phyloP scores from a whole-genome alignment of 2,329 filamentous ascomycete genomes.

The Diaporthe eres region DNA sequence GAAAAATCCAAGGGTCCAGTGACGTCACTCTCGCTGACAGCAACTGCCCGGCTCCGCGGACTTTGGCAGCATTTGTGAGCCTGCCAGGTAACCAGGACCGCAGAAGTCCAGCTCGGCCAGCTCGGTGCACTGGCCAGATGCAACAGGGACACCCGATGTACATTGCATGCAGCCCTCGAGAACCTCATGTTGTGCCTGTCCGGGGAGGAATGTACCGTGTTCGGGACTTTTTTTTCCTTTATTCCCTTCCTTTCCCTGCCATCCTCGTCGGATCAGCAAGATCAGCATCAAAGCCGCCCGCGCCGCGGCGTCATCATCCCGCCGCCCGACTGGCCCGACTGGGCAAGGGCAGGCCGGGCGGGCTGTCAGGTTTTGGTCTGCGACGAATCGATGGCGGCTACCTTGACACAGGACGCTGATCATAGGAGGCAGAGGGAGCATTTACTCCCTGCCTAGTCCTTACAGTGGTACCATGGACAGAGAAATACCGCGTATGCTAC shows the following conservation, averaged over 20 bases:
- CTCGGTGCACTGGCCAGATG: neutral
- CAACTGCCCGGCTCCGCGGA: neutral
- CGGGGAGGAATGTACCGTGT: neutral
- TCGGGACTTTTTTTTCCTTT: neutral
- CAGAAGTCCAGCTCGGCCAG: neutral
- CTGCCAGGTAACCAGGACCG: neutral
- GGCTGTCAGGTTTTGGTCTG: slow-evolving; percentile 22
- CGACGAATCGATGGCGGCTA: slow-evolving; percentile 32
- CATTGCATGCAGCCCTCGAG: slow-evolving; percentile 2
- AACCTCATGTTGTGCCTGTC: neutral
- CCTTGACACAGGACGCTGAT: slow-evolving; percentile 32
- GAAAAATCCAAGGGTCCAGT: slow-evolving; percentile 32
- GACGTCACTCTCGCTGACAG: slow-evolving; percentile 16
- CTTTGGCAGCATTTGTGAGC: neutral
- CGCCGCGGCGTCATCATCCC: slow-evolving; percentile 23
- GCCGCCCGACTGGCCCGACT: slow-evolving; percentile 18
- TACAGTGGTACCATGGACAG: neutral
- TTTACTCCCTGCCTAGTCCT: neutral
- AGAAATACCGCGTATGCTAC: neutral
- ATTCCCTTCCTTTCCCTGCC: neutral
- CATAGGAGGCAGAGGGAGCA: neutral
- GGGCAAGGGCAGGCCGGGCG: slow-evolving; percentile 6
- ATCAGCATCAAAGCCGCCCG: slow-evolving; percentile 28
- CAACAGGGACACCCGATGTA: neutral
- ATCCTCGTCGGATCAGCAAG: slow-evolving; percentile 18